These are phyloP conservation scores for Casuarina equisetifolia DNA, from an alignment of 306 rosid species.

Conservation along the genomic window DNA sequence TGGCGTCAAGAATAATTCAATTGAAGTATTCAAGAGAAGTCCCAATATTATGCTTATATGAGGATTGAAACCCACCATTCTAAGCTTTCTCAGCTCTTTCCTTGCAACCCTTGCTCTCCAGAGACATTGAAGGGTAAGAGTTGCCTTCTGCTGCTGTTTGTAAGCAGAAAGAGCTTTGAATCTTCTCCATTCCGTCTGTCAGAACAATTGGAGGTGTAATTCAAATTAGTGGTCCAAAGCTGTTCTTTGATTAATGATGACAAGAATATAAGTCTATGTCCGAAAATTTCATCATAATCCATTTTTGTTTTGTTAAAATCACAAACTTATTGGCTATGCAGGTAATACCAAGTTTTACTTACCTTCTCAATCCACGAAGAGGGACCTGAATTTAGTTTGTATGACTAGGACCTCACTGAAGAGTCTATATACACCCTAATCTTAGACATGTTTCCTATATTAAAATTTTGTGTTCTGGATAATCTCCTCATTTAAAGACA, in stretches of 20 bases:
- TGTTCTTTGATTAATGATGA: background rate
- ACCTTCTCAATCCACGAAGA: background rate
- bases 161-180: conserved; percentile 53
- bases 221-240: conserved; percentile 4
- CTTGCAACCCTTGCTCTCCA: conserved; percentile 83
- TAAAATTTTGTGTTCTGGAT: background rate
- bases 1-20: conserved; percentile 9
- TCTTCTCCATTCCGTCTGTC: conserved; percentile 81
- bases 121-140: conserved; percentile 69
- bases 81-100: conserved; percentile 75
- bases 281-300: background rate
- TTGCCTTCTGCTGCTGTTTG: conserved; percentile 62
- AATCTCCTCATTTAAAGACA: background rate
- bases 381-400: background rate
- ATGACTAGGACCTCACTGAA: background rate
- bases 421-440: background rate
- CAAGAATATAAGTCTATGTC: background rate
- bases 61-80: conserved; percentile 47
- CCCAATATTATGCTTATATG: conserved; percentile 6
- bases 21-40: background rate
- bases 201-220: conserved; percentile 14
- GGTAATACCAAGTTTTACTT: background rate
- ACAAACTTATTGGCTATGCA: background rate
- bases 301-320: background rate
- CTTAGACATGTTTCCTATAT: background rate